These are phyloP conservation scores for Thelephora ganbajun DNA, from an alignment of 768 basidiomycete genomes.

Conservation along the genomic window DNA sequence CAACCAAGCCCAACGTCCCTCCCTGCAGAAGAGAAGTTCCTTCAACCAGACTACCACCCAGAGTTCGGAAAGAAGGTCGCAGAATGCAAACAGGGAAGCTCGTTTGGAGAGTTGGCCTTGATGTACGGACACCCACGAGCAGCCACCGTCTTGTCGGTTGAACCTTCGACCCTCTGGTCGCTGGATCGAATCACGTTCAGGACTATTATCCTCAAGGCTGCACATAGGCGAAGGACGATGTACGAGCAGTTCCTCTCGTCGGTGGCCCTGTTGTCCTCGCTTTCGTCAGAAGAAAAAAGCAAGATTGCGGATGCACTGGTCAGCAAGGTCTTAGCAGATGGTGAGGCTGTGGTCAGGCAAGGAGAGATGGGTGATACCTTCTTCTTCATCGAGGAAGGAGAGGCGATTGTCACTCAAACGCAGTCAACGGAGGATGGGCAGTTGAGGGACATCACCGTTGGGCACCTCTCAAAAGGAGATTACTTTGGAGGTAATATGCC, in stretches of 20 bases:
- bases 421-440: slow-evolving; percentile 45
- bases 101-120: slow-evolving; percentile 91
- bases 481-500: slow-evolving; percentile 84
- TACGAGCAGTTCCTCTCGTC: slow-evolving; percentile 94
- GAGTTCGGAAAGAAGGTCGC: slow-evolving; percentile 69
- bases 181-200: slow-evolving; percentile 97
- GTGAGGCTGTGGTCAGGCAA: slow-evolving; percentile 78
- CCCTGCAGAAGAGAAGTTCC: slow-evolving; percentile 36
- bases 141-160: slow-evolving; percentile 81
- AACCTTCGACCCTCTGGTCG: slow-evolving; percentile 80
- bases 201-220: slow-evolving; percentile 90
- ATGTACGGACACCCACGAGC: slow-evolving; percentile 98
- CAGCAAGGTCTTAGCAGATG: slow-evolving; percentile 68
- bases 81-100: slow-evolving; percentile 71
- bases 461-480: slow-evolving; percentile 75
- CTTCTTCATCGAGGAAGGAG: slow-evolving; percentile 94
- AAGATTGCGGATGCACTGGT: slow-evolving; percentile 95
- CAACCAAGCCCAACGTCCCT: slow-evolving; percentile 18
- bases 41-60: slow-evolving; percentile 52
- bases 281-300: slow-evolving; percentile 81
- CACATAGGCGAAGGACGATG: slow-evolving; percentile 83
- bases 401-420: slow-evolving; percentile 74
- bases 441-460: slow-evolving; percentile 54
- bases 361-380: slow-evolving; percentile 96
- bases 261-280: slow-evolving; percentile 74